Evolutionary conservation across 1,284 basidiomycete species (phyloP).

Genomic region (Meira miltonrushii): DNA sequence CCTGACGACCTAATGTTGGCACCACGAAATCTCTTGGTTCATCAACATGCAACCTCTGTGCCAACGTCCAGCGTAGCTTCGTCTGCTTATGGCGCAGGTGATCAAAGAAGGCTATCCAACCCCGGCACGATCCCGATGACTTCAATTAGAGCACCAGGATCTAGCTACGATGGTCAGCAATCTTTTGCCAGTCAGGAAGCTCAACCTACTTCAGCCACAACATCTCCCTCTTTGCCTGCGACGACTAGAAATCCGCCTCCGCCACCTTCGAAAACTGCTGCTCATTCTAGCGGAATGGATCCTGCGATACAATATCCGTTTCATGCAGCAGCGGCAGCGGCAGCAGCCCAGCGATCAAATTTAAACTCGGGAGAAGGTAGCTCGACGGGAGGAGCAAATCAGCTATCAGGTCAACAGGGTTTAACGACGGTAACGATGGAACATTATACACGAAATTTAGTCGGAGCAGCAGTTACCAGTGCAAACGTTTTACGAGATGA

Average conservation of each 20-base stretch:
- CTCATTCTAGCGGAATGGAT: background rate
- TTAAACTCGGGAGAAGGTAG: background rate
- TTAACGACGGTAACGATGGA: constrained; percentile 17
- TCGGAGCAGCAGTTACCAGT: constrained; percentile 40
- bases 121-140: no score
- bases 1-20: constrained; percentile 35
- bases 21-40: constrained; percentile 36
- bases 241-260: background rate
- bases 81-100: no score
- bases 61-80: constrained; percentile 15
- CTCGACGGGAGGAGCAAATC: background rate
- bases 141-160: background rate
- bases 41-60: constrained; percentile 30
- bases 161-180: background rate
- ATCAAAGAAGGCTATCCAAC: no score
- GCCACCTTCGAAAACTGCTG: background rate
- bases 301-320: background rate
- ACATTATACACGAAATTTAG: constrained; percentile 36
- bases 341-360: constrained; percentile 1
- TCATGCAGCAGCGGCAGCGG: background rate
- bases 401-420: background rate
- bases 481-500: constrained; percentile 43
- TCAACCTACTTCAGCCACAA: background rate
- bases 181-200: background rate
- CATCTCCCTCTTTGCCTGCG: background rate